Evolutionary conservation across 129 eudicot genomes (phyloP).

Genomic region (Dittrichia graveolens): DNA sequence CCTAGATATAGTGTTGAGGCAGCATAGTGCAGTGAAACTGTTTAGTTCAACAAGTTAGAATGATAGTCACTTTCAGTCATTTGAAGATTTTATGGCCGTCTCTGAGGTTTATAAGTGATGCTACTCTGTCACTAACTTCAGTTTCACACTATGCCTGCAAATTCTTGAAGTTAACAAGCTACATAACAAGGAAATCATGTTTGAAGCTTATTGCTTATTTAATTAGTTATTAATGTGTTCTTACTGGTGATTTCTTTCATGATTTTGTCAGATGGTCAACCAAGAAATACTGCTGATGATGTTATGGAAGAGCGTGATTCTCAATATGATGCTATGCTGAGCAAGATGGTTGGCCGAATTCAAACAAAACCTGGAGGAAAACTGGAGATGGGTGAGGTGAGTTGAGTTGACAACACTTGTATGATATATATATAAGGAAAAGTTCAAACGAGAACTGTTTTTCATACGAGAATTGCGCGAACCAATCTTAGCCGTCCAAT

Average conservation of each 20-base stretch:
- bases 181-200: background rate
- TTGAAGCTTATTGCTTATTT: background rate
- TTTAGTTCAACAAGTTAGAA: background rate
- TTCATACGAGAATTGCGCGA: no score
- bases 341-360: constrained; percentile 88
- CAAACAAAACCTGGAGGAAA: constrained; percentile 88
- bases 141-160: background rate
- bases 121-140: background rate
- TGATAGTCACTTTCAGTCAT: no score
- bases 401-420: constrained; percentile 51
- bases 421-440: constrained; percentile 15
- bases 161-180: constrained; percentile 2
- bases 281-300: constrained; percentile 40
- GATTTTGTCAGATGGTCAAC: constrained; percentile 42
- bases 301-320: constrained; percentile 76
- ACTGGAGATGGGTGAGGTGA: constrained; percentile 96
- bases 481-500: no score
- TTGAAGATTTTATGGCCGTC: background rate
- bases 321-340: constrained; percentile 79
- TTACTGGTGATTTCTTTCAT: constrained; percentile 16
- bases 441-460: no score
- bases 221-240: background rate
- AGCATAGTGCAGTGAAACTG: background rate
- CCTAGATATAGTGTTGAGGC: background rate
- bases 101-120: background rate